Conservation (phyloP, 1,284 basidiomycete species). For the Abortiporus biennis region DNA sequence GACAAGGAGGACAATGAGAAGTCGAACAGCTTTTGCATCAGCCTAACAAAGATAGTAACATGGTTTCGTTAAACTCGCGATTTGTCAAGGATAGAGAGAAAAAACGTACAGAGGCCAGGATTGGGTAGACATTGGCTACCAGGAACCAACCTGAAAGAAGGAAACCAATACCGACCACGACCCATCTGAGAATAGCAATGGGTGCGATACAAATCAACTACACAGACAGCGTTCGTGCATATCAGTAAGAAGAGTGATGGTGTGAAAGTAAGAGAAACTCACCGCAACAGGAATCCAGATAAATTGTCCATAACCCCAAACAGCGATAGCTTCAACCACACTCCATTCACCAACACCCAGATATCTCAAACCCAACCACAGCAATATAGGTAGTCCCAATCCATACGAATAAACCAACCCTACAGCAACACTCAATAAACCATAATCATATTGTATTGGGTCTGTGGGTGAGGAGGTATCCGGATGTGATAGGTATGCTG, state of each 20-base stretch:
- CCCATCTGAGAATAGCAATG: slow-evolving; percentile 74
- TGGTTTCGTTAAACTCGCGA: neutral
- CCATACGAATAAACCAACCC: slow-evolving; percentile 85
- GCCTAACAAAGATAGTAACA: slow-evolving; percentile 49
- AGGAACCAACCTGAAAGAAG: slow-evolving; percentile 80
- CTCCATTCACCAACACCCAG: slow-evolving; percentile 83
- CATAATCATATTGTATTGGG: slow-evolving; percentile 74
- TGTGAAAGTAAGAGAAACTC: slow-evolving; percentile 22
- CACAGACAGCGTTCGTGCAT: neutral
- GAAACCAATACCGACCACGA: slow-evolving; percentile 67
- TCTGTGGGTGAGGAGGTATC: slow-evolving; percentile 26
- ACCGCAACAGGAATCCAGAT: slow-evolving; percentile 79
- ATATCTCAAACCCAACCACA: slow-evolving; percentile 81
- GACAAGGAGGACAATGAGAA: slow-evolving; percentile 70
- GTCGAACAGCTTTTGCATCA: slow-evolving; percentile 78
- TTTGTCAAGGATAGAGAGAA: neutral
- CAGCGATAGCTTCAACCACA: slow-evolving; percentile 68
- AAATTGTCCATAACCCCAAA: slow-evolving; percentile 74
- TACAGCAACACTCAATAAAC: slow-evolving; percentile 75
- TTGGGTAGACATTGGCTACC: slow-evolving; percentile 80
- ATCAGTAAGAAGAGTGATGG: neutral
- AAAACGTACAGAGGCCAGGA: slow-evolving; percentile 72
- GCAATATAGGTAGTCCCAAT: slow-evolving; percentile 67
- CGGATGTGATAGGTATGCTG: slow-evolving; percentile 68
- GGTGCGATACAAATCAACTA: slow-evolving; percentile 83